Percentiles rank a stretch among this genome's conserved stretches.
Evolutionary conservation across 305 asterid genomes (phyloP).

Genomic region (Fraxinus nigra): DNA sequence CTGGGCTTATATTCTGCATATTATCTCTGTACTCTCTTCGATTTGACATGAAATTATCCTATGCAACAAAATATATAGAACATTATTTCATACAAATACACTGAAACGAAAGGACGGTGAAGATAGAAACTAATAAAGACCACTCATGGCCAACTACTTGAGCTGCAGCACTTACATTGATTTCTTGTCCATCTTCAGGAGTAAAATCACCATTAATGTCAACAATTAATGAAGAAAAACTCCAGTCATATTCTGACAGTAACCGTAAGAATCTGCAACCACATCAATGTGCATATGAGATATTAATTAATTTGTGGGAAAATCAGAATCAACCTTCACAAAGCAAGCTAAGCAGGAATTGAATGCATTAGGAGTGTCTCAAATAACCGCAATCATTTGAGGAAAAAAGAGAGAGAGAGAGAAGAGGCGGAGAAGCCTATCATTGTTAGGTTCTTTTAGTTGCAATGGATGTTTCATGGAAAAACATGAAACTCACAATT

Average conservation of each 20-base stretch:
- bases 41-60: constrained; percentile 68
- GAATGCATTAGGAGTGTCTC: neutral
- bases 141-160: neutral
- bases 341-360: constrained; percentile 1
- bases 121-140: neutral
- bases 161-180: constrained; percentile 53
- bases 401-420: neutral
- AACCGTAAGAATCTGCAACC: constrained; percentile 78
- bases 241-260: constrained; percentile 88
- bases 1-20: constrained; percentile 45
- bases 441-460: neutral
- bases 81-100: constrained; percentile 19
- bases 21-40: constrained; percentile 60
- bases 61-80: constrained; percentile 17
- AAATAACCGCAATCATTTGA: neutral
- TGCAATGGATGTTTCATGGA: neutral
- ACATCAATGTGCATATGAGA: constrained; percentile 11
- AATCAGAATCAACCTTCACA: neutral
- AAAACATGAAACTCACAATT: neutral
- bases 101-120: neutral
- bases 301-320: neutral
- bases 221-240: constrained; percentile 71
- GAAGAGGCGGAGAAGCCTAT: neutral
- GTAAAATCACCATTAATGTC: constrained; percentile 87
- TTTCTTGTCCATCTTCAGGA: constrained; percentile 72